Evolutionary conservation across 352 stramenopile genomes (phyloP).

Genomic region (Pythium dissotocum): DNA sequence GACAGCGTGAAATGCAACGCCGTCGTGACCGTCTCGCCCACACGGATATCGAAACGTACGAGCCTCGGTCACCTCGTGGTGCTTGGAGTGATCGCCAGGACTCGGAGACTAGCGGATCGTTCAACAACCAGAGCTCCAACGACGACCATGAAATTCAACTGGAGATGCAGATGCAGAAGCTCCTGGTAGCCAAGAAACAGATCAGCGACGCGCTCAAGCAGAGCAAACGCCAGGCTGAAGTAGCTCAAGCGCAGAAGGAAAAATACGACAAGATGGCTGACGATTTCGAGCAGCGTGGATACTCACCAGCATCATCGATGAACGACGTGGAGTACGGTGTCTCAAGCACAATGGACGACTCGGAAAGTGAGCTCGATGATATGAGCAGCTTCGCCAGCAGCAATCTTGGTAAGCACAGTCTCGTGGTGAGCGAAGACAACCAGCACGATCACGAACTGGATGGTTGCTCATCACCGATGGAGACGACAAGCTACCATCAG

Average conservation of each 20-base stretch:
- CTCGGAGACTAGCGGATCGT: constrained; percentile 2
- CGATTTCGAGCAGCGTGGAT: constrained; percentile 23
- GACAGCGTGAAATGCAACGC: constrained; percentile 24
- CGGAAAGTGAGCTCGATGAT: constrained; percentile 10
- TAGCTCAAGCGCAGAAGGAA: constrained; percentile 12
- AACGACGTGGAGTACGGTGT: constrained; percentile 6
- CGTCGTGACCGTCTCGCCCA: constrained; percentile 26
- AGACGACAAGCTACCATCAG: not conserved
- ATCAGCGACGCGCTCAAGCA: constrained; percentile 21
- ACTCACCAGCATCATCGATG: constrained; percentile 14
- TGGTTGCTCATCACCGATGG: constrained; percentile 6
- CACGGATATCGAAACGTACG: constrained; percentile 25
- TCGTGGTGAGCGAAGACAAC: constrained; percentile 15
- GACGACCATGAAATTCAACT: constrained; percentile 25
- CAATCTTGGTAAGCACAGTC: constrained; percentile 3
- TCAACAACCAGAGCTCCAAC: constrained; percentile 23
- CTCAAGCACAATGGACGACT: not conserved
- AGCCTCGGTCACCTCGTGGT: constrained; percentile 5
- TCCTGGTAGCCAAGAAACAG: constrained; percentile 26
- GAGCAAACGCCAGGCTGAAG: constrained; percentile 15
- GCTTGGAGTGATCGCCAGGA: constrained; percentile 6
- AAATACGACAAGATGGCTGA: constrained; percentile 21
- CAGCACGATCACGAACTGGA: constrained; percentile 18
- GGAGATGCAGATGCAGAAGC: constrained; percentile 28
- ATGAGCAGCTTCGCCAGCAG: constrained; percentile 7